Evolutionary conservation across 73 alveolate species (phyloP).

Genomic region (Tetrahymena thermophila): DNA sequence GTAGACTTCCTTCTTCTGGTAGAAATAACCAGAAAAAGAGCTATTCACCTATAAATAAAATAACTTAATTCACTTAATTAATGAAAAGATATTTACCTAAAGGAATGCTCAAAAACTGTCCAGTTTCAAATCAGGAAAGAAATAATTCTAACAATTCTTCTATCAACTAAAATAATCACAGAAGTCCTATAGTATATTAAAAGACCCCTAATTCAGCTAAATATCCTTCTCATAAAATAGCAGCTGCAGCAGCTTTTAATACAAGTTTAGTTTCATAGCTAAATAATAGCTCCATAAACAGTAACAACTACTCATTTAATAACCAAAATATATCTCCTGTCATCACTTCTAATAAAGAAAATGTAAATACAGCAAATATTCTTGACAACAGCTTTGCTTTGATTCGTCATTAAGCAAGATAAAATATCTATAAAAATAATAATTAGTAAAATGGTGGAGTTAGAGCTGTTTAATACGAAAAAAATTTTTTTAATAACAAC

Average conservation of each 20-base stretch:
- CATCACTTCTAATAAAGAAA: neutral
- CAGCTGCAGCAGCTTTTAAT: neutral
- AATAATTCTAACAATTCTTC: neutral
- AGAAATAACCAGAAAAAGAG: neutral
- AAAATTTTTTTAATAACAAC: neutral
- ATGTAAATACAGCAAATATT: neutral
- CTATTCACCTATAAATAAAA: neutral
- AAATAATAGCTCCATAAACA: neutral
- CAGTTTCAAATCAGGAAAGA: neutral
- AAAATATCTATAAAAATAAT: neutral
- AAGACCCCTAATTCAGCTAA: neutral
- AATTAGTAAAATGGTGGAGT: neutral
- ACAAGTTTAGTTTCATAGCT: neutral
- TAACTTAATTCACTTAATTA: neutral
- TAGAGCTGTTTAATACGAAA: neutral
- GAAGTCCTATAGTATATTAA: neutral
- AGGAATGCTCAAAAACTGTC: neutral
- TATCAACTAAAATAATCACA: neutral
- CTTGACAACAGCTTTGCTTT: neutral
- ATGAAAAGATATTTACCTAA: neutral
- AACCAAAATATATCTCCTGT: neutral
- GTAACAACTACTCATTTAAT: neutral
- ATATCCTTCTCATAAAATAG: neutral
- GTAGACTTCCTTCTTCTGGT: neutral
- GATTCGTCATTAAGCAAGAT: neutral